Percentiles rank a stretch among this genome's conserved stretches.
Evolutionary conservation across 768 basidiomycete species (phyloP).

Genomic region (Favolaschia claudopus): DNA sequence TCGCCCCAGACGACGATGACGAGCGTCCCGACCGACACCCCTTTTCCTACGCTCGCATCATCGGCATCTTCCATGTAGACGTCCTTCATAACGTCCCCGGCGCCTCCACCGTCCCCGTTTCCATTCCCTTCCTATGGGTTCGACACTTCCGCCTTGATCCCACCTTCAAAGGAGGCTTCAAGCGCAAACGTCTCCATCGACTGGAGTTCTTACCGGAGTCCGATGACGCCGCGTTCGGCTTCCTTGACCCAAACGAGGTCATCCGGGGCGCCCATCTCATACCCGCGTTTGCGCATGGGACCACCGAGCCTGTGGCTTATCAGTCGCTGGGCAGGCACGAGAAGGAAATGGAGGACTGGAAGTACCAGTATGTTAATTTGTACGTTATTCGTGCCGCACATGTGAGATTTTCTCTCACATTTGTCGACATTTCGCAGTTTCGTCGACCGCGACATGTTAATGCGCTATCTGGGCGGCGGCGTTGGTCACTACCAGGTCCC

Average conservation of each 20-base stretch:
- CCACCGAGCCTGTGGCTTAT: background rate
- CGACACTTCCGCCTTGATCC: constrained; percentile 43
- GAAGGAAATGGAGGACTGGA: constrained; percentile 1
- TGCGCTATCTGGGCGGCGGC: constrained; percentile 35
- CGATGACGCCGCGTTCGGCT: constrained; percentile 20
- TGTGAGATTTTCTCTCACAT: background rate
- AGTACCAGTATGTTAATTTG: constrained; percentile 9
- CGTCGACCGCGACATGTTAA: constrained; percentile 40
- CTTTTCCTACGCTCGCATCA: constrained; percentile 29
- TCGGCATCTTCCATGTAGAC: constrained; percentile 32
- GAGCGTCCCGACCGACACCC: constrained; percentile 23
- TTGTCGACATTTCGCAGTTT: constrained; percentile 31
- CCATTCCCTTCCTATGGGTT: constrained; percentile 52
- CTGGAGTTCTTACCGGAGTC: constrained; percentile 28
- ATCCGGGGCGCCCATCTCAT: constrained; percentile 23
- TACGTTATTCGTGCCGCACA: background rate
- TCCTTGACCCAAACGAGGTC: constrained; percentile 21
- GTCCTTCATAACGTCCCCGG: constrained; percentile 18
- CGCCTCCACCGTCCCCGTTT: background rate
- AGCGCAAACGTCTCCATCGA: constrained; percentile 37
- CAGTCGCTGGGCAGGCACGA: background rate
- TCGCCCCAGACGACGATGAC: constrained; percentile 19
- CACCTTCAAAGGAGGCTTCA: constrained; percentile 34
- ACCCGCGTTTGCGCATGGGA: constrained; percentile 7
- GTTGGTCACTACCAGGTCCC: constrained; percentile 34